Evolutionary conservation across 2,329 filamentous ascomycete genomes (phyloP).

Genomic region (Cryoendolithus antarcticus): DNA sequence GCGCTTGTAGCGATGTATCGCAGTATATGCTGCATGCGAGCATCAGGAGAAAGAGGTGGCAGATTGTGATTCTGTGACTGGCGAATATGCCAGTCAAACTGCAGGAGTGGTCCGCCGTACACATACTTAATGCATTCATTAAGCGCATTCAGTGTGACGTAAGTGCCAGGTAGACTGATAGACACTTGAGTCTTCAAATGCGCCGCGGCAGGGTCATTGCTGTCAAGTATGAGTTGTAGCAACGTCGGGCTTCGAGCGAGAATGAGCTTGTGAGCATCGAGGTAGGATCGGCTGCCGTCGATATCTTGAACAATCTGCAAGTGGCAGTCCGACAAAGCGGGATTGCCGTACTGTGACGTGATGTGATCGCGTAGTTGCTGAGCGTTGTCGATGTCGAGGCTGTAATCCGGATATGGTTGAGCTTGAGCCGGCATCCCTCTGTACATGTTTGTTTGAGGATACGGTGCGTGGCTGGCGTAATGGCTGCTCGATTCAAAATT

Average conservation of each 20-base stretch:
- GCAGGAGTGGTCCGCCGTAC: constrained; percentile 20
- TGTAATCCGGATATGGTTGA: constrained; percentile 11
- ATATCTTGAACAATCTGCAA: constrained; percentile 17
- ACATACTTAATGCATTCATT: constrained; percentile 19
- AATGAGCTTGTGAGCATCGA: constrained; percentile 21
- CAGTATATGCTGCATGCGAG: constrained; percentile 31
- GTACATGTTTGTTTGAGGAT: constrained; percentile 1
- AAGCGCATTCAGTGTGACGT: constrained; percentile 15
- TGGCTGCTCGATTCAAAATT: neutral
- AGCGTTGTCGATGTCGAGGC: constrained; percentile 15
- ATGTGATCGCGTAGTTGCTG: constrained; percentile 19
- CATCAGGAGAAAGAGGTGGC: constrained; percentile 6
- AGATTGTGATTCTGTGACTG: constrained; percentile 4
- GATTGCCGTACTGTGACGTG: constrained; percentile 15
- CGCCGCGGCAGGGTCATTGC: constrained; percentile 4
- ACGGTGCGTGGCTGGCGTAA: constrained; percentile 1
- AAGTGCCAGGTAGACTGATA: constrained; percentile 9
- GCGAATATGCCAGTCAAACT: constrained; percentile 10
- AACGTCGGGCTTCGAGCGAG: constrained; percentile 19
- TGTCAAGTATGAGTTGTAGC: constrained; percentile 12
- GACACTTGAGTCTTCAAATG: constrained; percentile 7
- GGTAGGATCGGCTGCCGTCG: constrained; percentile 7
- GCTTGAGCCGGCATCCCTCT: constrained; percentile 2
- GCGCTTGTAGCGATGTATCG: constrained; percentile 54
- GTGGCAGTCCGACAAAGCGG: constrained; percentile 19